Evolutionary conservation across 106 monocot genomes (phyloP), one percentile per base, ranked within the genome.

Genomic region (Dendrobium officinale): DNA sequence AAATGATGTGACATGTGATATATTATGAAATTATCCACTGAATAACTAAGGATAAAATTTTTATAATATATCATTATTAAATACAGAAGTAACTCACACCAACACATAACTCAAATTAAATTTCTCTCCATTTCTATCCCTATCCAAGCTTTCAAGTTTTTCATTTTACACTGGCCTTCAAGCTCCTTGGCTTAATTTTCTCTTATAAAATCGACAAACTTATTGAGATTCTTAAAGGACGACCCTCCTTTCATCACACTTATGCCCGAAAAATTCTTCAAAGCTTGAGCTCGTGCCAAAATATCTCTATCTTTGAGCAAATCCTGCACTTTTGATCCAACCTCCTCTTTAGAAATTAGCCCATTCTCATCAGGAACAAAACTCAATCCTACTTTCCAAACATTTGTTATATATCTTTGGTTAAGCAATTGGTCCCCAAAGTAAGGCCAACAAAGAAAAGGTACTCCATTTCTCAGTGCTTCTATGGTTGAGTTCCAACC

Each of bases 381-480:
- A 45, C 45, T 45, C 45, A 45, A 45, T 6, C 45, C 6, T 4
- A 37, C 77, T 70, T 31, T 85, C 88, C 88, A 86, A 11, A 42
- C 75, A 45, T 81, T 79, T n/a, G 83, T 83, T 20, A 86, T 84
- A 75, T 81, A 89, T 56, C 80, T 79, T 43, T 85, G 73, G 67
- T 81, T 86, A 31, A 78, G 7, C 70, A 82, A 82, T 24, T 88
- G 82, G 55, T 88, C 82, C 0, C 48, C 77, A 48, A 85, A 88
- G 76, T 78, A 85, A 29, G 88, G 84, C 82, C 85, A 88, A 33
- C 85, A 88, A 1, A 85, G 61, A 40, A 88, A 88, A 18, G 77
- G 82, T 4, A 85, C 59, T 5, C 88, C 88, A 47, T 77, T 82
- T 9, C 26, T 77, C 48, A 82, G 72, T 9, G 79, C 88, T 24